Conservation (phyloP, 2,329 filamentous ascomycete species). For the Claviceps citrina region DNA sequence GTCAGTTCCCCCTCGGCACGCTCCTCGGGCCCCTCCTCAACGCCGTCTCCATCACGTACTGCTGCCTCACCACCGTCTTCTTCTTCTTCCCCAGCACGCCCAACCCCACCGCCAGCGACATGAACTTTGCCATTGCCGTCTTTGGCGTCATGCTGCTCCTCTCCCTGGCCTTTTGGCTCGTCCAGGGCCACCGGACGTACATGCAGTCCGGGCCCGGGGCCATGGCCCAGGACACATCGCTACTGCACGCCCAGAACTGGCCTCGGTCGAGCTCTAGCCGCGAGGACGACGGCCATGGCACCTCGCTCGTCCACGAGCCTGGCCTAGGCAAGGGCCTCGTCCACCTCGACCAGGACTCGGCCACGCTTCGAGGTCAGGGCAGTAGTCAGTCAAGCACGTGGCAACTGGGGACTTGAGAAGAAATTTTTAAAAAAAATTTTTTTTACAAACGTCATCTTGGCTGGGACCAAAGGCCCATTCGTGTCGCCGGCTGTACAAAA, state of each 20-base stretch:
- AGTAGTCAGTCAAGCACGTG: too few species aligned
- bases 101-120: slow-evolving; percentile 29
- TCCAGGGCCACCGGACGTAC: slow-evolving; percentile 25
- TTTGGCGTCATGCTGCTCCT: slow-evolving; percentile 40
- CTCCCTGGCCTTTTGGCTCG: slow-evolving; percentile 33
- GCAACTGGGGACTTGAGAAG: too few species aligned
- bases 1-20: slow-evolving; percentile 28
- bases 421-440: too few species aligned
- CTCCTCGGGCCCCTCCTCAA: slow-evolving; percentile 29
- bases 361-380: background rate
- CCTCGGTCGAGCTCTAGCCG: background rate
- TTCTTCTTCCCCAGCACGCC: slow-evolving; percentile 37
- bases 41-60: slow-evolving; percentile 36
- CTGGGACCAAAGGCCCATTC: too few species aligned
- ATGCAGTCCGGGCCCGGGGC: slow-evolving; percentile 10
- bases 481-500: too few species aligned
- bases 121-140: slow-evolving; percentile 43
- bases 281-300: background rate
- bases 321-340: background rate
- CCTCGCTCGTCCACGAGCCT: background rate
- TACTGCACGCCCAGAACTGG: slow-evolving; percentile 8
- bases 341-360: background rate
- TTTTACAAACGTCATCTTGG: too few species aligned
- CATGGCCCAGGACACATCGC: slow-evolving; percentile 1
- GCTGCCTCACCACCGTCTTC: slow-evolving; percentile 35